Evolutionary conservation across 352 stramenopile species (phyloP).

Genomic region (Discostella stelligera): DNA sequence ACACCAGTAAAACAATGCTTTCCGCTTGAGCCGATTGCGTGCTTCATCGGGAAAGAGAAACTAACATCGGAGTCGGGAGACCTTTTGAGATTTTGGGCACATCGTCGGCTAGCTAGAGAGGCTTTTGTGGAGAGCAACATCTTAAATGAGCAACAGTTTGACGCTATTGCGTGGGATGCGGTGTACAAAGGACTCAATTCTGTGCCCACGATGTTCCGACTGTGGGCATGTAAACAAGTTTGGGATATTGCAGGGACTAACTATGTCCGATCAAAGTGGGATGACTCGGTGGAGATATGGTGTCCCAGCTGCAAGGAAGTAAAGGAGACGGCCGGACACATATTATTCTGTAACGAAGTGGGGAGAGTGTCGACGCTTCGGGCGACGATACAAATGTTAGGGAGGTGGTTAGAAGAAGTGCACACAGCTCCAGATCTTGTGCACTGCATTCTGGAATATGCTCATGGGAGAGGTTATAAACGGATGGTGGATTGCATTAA

Average conservation of each 20-base stretch:
- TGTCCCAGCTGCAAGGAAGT: neutral
- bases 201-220: neutral
- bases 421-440: neutral
- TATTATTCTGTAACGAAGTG: neutral
- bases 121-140: neutral
- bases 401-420: neutral
- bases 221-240: conserved; percentile 1
- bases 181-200: neutral
- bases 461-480: neutral
- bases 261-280: neutral
- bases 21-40: no score
- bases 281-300: neutral
- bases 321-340: neutral
- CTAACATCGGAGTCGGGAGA: no score
- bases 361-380: neutral
- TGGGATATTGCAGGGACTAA: neutral
- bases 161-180: neutral
- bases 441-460: neutral
- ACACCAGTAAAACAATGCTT: no score
- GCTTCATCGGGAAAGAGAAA: no score
- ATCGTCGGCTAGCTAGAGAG: neutral
- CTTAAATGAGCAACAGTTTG: neutral
- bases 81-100: neutral
- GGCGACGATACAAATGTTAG: neutral
- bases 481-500: neutral